A percentile compares a stretch with the other conserved stretches of the same genome.
Conservation (phyloP, 2,329 filamentous ascomycete genomes). For the Endoconidiophora laricicola region DNA sequence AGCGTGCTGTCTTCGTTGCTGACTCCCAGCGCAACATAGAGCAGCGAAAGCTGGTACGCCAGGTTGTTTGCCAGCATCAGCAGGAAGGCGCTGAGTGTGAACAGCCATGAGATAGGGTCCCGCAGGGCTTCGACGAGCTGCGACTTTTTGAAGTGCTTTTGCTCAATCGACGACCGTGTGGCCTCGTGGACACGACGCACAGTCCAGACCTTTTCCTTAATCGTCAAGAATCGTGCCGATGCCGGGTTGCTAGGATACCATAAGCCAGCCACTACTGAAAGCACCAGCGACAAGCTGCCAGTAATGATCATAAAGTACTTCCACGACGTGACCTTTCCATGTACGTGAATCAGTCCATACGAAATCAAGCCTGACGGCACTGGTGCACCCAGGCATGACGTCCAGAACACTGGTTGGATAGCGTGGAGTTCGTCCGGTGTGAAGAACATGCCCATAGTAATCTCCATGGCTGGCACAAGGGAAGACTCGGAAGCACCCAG, state of each 20-base stretch:
- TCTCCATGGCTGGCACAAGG: slow-evolving; percentile 8
- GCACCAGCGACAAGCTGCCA: slow-evolving; percentile 34
- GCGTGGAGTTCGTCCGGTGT: slow-evolving; percentile 16
- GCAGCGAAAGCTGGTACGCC: slow-evolving; percentile 24
- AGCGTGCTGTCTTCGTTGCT: slow-evolving; percentile 23
- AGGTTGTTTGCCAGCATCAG: slow-evolving; percentile 25
- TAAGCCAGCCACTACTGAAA: slow-evolving; percentile 36
- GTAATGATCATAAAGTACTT: slow-evolving; percentile 44
- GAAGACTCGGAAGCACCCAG: slow-evolving; percentile 15
- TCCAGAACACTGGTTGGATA: slow-evolving; percentile 18
- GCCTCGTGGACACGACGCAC: slow-evolving; percentile 17
- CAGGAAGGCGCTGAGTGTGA: slow-evolving; percentile 19
- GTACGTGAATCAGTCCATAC: slow-evolving; percentile 14
- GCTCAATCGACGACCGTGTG: slow-evolving; percentile 18
- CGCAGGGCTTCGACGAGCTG: slow-evolving; percentile 18
- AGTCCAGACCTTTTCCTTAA: slow-evolving; percentile 17
- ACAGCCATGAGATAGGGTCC: slow-evolving; percentile 21
- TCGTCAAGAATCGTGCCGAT: slow-evolving; percentile 15
- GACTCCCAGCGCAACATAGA: slow-evolving; percentile 22
- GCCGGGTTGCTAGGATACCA: slow-evolving; percentile 37
- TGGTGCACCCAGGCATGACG: slow-evolving; percentile 17
- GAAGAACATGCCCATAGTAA: slow-evolving; percentile 16
- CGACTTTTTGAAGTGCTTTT: slow-evolving; percentile 21
- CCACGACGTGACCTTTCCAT: slow-evolving; percentile 28
- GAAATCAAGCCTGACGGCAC: slow-evolving; percentile 17